Evolutionary conservation across 257 asterid genomes (phyloP).

Genomic region (Asclepias syriaca): DNA sequence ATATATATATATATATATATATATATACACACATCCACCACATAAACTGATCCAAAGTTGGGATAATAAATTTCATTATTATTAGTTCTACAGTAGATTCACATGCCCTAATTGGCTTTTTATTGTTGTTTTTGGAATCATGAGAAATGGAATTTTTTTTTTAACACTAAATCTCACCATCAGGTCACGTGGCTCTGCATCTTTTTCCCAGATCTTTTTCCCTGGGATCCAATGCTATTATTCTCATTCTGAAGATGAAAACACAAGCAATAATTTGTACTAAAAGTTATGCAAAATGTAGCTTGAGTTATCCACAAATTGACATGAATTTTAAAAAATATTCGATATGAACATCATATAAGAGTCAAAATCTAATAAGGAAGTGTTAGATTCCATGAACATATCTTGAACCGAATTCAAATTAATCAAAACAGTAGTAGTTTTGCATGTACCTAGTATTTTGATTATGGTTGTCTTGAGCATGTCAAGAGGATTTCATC

Average conservation of each 20-base stretch:
- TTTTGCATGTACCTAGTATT: too few species aligned
- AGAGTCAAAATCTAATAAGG: too few species aligned
- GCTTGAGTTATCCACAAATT: neutral
- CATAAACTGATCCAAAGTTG: neutral
- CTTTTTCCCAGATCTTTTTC: neutral
- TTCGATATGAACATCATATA: too few species aligned
- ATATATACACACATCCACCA: neutral
- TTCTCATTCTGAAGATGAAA: neutral
- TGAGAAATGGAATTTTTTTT: neutral
- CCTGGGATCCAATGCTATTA: neutral
- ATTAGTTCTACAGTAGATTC: too few species aligned
- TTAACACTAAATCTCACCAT: neutral
- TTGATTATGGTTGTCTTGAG: neutral
- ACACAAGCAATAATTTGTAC: neutral
- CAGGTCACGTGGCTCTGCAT: neutral
- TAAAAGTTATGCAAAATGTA: neutral
- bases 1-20: too few species aligned
- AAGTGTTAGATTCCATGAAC: too few species aligned
- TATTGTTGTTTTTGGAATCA: slow-evolving; percentile 2
- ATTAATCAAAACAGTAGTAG: too few species aligned
- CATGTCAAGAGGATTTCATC: slow-evolving; percentile 45
- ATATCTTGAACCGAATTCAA: too few species aligned
- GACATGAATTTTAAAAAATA: neutral
- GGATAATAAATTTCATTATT: neutral
- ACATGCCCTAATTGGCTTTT: neutral